phyloP scores from a whole-genome alignment of 192 early-diverging fungal genomes.

The Chytriomyces sp. region DNA sequence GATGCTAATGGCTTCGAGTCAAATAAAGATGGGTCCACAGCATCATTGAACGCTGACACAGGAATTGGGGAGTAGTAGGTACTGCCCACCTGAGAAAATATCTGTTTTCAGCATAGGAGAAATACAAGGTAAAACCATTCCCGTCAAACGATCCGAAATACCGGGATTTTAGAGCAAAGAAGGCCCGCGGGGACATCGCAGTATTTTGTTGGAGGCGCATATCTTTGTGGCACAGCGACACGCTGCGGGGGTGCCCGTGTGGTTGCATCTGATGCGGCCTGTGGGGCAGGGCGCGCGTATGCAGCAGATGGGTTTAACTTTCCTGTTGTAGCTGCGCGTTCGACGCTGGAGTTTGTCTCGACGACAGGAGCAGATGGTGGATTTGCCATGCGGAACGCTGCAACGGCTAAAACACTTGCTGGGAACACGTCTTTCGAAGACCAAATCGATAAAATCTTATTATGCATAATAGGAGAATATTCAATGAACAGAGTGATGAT shows the following conservation, averaged over 20 bases:
- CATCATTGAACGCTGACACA: neutral
- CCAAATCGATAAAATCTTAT: conserved; percentile 12
- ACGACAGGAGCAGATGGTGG: neutral
- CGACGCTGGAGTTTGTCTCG: neutral
- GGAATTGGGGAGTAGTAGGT: neutral
- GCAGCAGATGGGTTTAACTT: neutral
- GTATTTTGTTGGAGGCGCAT: neutral
- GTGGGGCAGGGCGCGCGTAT: neutral
- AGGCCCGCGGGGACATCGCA: conserved; percentile 5
- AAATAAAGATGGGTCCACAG: neutral
- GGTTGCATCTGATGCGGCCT: neutral
- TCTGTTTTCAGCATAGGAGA: neutral
- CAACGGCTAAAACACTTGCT: neutral
- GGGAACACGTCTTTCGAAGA: conserved; percentile 2
- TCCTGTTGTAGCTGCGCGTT: neutral
- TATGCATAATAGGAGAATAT: too few species aligned
- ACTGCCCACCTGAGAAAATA: neutral
- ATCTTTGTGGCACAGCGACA: neutral
- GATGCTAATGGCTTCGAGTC: neutral
- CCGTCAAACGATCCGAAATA: neutral
- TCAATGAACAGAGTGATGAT: too few species aligned
- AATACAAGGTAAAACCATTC: too few species aligned
- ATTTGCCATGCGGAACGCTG: neutral
- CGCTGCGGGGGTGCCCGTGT: neutral
- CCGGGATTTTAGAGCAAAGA: neutral